phyloP scores from a whole-genome alignment of 1,284 basidiomycete genomes.

The Macrocystidia cucumis region DNA sequence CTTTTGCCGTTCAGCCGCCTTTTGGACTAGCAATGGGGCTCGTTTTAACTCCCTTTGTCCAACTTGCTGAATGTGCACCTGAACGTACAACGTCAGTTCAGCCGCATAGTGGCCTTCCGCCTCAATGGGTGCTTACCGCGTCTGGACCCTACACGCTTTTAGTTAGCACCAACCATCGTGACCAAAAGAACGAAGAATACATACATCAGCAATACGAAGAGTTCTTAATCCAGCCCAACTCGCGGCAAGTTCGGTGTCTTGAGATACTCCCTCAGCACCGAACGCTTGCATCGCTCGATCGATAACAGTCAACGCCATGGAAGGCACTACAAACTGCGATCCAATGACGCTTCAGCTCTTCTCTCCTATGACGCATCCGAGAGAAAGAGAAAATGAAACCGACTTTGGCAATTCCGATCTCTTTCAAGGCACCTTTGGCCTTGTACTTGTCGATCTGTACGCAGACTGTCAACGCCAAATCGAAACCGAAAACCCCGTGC shows the following conservation, averaged over 20 bases:
- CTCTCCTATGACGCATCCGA: background rate
- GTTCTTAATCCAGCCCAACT: conserved; percentile 82
- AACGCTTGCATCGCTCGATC: conserved; percentile 94
- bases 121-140: conserved; percentile 34
- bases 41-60: conserved; percentile 81
- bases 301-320: conserved; percentile 80
- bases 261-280: conserved; percentile 91
- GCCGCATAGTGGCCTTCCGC: no score
- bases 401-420: conserved; percentile 96
- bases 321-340: conserved; percentile 83
- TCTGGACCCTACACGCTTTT: conserved; percentile 66
- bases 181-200: conserved; percentile 19
- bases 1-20: conserved; percentile 44
- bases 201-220: conserved; percentile 83
- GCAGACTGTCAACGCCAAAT: background rate
- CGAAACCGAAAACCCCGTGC: background rate
- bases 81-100: conserved; percentile 4
- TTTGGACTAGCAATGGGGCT: conserved; percentile 46
- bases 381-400: conserved; percentile 11
- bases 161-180: conserved; percentile 7
- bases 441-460: conserved; percentile 83
- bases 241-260: conserved; percentile 80
- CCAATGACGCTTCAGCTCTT: conserved; percentile 8
- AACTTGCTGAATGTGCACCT: conserved; percentile 94
- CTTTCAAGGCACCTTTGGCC: conserved; percentile 93